A percentile compares a stretch with the other conserved stretches of the same genome.
Evolutionary conservation across 176 grass and related monocot genomes (phyloP).

Genomic region (Ensete glaucum): DNA sequence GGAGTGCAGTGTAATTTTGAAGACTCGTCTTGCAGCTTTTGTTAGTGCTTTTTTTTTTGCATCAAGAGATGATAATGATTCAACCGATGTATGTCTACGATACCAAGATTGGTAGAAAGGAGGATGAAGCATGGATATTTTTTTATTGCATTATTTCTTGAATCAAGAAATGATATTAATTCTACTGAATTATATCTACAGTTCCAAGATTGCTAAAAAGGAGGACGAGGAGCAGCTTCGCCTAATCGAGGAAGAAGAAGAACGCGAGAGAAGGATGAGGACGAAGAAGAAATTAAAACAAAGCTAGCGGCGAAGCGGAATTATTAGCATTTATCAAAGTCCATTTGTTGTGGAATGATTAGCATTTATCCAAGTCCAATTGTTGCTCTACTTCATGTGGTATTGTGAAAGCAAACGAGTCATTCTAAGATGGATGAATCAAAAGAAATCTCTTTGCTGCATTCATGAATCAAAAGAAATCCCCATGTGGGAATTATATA

Average conservation of each 20-base stretch:
- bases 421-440: not conserved
- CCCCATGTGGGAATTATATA: too few species aligned
- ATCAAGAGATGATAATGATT: too few species aligned
- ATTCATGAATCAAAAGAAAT: not conserved
- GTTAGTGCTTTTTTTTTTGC: too few species aligned
- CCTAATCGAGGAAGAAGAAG: constrained; percentile 60
- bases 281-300: constrained; percentile 40
- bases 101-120: not conserved
- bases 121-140: not conserved
- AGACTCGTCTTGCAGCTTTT: too few species aligned
- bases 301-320: not conserved
- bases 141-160: not conserved
- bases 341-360: not conserved
- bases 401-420: too few species aligned
- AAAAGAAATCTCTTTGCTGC: not conserved
- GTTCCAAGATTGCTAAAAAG: constrained; percentile 51
- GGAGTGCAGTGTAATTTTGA: too few species aligned
- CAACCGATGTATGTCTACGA: not conserved
- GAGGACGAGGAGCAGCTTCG: constrained; percentile 68
- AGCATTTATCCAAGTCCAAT: not conserved
- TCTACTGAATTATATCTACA: constrained; percentile 1
- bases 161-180: not conserved
- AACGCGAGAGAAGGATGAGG: constrained; percentile 20
- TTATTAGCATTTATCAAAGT: not conserved
- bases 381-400: not conserved